A percentile compares a stretch with the other conserved stretches of the same genome.
phyloP scores from a whole-genome alignment of 352 stramenopile species.

The Discostella stelligera region DNA sequence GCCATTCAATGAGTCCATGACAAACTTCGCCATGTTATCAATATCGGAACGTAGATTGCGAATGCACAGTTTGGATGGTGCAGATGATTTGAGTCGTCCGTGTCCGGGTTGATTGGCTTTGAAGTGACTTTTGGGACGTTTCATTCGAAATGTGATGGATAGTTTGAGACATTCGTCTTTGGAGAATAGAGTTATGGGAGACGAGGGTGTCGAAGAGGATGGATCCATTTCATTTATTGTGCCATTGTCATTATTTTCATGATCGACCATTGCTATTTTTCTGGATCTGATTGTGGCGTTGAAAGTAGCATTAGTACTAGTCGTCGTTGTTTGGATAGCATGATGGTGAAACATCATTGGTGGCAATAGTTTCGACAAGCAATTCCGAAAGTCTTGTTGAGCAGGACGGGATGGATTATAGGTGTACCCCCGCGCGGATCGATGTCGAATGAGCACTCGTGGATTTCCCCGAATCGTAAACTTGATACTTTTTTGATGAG shows the following conservation, averaged over 20 bases:
- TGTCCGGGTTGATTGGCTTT: conserved; percentile 59
- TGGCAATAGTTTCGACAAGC: conserved; percentile 44
- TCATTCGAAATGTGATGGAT: conserved; percentile 66
- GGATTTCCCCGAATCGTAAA: conserved; percentile 75
- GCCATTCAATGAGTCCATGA: conserved; percentile 78
- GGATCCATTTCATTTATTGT: neutral
- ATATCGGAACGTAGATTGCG: conserved; percentile 62
- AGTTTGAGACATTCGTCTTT: conserved; percentile 51
- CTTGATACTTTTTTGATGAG: conserved; percentile 30
- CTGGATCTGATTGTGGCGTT: no score
- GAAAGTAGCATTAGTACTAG: no score
- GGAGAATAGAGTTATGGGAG: conserved; percentile 47
- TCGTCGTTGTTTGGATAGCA: no score
- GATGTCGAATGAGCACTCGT: conserved; percentile 62
- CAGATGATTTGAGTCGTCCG: no score
- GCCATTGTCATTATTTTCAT: no score
- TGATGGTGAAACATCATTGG: conserved; percentile 15
- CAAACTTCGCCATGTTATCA: conserved; percentile 82
- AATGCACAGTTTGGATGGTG: no score
- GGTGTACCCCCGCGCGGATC: conserved; percentile 58
- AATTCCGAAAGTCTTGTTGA: conserved; percentile 64
- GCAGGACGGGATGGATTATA: conserved; percentile 71
- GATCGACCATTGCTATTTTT: no score
- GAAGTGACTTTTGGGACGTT: conserved; percentile 72
- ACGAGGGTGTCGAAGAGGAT: neutral